These are phyloP conservation scores for Backusella australiensis DNA, from an alignment of 192 early-diverging fungal genomes.

Conservation along the genomic window DNA sequence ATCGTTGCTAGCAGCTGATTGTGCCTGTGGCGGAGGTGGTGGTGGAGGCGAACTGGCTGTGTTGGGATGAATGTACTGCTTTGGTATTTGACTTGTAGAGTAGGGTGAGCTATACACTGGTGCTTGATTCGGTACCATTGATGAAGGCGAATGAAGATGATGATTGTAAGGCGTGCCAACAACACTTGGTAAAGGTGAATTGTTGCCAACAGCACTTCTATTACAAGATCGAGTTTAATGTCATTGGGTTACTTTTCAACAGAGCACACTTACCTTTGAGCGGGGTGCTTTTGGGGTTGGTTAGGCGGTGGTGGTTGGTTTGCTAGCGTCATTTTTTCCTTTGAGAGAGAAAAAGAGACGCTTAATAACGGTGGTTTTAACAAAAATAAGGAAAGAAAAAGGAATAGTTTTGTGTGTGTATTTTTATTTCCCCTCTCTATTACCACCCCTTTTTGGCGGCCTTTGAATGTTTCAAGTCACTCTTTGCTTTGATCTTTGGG, in stretches of 20 bases:
- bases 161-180: constrained; percentile 4
- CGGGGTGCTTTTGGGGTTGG: background rate
- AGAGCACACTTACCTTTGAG: background rate
- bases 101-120: background rate
- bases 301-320: background rate
- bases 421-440: background rate
- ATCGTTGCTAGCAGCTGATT: background rate
- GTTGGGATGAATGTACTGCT: background rate
- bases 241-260: background rate
- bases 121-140: background rate
- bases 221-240: background rate
- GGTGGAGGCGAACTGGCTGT: background rate
- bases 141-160: constrained; percentile 4
- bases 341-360: background rate
- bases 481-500: background rate
- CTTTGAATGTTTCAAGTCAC: constrained; percentile 2
- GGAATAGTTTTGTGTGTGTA: constrained; percentile 4
- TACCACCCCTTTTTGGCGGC: background rate
- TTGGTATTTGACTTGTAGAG: constrained; percentile 1
- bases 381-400: constrained; percentile 5
- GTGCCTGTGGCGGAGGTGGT: background rate
- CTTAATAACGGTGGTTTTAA: background rate
- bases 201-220: background rate
- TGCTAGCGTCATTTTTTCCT: constrained; percentile 5
- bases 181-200: constrained; percentile 3